These are phyloP conservation scores for Arachnopeziza araneosa DNA, from an alignment of 2,329 filamentous ascomycete species.

Conservation along the genomic window DNA sequence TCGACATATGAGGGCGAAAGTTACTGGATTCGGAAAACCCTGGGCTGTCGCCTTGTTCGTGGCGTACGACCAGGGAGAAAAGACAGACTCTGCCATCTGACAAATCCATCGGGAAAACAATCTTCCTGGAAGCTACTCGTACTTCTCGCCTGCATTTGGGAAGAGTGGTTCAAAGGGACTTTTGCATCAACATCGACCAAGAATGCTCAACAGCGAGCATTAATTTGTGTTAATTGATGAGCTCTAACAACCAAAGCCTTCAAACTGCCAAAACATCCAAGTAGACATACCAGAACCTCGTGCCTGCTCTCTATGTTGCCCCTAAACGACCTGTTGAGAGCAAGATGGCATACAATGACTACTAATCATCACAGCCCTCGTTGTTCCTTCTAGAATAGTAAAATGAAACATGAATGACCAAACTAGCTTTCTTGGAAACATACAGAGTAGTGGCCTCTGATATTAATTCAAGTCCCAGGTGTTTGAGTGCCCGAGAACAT, in stretches of 20 bases:
- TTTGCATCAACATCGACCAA: too few relatives aligned
- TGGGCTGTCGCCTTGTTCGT: too few relatives aligned
- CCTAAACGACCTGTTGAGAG: slow-evolving; percentile 5
- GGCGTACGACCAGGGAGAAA: too few relatives aligned
- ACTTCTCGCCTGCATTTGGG: too few relatives aligned
- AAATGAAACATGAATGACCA: slow-evolving; percentile 1
- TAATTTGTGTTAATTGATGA: neutral
- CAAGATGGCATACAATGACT: slow-evolving; percentile 12
- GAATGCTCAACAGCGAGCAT: neutral
- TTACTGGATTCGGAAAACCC: too few relatives aligned
- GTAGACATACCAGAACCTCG: slow-evolving; percentile 12
- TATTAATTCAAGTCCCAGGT: neutral
- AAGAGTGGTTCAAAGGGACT: too few relatives aligned
- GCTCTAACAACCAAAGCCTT: slow-evolving; percentile 9
- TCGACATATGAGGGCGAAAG: too few relatives aligned
- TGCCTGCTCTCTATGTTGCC: neutral
- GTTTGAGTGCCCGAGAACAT: neutral
- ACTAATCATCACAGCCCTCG: slow-evolving; percentile 6
- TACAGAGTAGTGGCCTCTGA: neutral
- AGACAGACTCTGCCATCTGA: too few relatives aligned
- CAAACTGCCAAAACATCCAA: slow-evolving; percentile 18
- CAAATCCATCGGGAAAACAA: too few relatives aligned
- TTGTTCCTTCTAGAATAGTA: slow-evolving; percentile 1
- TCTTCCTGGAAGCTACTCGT: too few relatives aligned
- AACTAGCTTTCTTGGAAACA: slow-evolving; percentile 3